Evolutionary conservation across 2,329 filamentous ascomycete species (phyloP).

Genomic region (Pseudogymnoascus sp.): DNA sequence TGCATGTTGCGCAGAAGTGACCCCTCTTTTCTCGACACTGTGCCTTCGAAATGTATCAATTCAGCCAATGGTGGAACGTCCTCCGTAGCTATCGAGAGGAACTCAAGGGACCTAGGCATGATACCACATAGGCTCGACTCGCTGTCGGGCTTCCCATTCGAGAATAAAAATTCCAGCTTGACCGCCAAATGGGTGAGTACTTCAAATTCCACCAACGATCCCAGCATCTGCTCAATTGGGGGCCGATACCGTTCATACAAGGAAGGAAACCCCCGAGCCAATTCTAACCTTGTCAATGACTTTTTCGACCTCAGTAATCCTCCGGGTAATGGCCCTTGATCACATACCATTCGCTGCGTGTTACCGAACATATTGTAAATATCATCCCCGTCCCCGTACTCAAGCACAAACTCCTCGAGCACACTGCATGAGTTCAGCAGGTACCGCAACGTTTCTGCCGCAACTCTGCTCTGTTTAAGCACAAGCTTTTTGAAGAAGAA

Average conservation of each 20-base stretch:
- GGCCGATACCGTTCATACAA: not conserved
- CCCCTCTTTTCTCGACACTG: not conserved
- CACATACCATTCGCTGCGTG: not conserved
- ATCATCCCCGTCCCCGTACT: not conserved
- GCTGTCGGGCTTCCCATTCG: not conserved
- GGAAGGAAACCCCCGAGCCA: not conserved
- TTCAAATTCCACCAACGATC: not conserved
- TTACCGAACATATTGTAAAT: not conserved
- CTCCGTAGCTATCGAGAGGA: not conserved
- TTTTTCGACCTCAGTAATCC: not conserved
- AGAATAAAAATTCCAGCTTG: not conserved
- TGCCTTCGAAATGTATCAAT: too few relatives aligned
- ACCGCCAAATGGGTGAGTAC: not conserved
- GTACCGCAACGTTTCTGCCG: not conserved
- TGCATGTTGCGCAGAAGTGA: not conserved
- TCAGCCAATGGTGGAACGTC: not conserved
- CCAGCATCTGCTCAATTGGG: not conserved
- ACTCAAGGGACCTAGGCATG: not conserved
- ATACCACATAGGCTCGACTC: not conserved
- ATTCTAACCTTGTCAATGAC: not conserved
- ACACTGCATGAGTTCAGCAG: not conserved
- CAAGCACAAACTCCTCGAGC: not conserved
- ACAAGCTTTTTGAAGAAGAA: not conserved
- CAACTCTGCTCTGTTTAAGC: not conserved
- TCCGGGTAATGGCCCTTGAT: not conserved